A percentile compares a stretch with the other conserved stretches of the same genome.
Evolutionary conservation across 495 filamentous ascomycete species (phyloP).

Genomic region (Apiosordaria backusii): DNA sequence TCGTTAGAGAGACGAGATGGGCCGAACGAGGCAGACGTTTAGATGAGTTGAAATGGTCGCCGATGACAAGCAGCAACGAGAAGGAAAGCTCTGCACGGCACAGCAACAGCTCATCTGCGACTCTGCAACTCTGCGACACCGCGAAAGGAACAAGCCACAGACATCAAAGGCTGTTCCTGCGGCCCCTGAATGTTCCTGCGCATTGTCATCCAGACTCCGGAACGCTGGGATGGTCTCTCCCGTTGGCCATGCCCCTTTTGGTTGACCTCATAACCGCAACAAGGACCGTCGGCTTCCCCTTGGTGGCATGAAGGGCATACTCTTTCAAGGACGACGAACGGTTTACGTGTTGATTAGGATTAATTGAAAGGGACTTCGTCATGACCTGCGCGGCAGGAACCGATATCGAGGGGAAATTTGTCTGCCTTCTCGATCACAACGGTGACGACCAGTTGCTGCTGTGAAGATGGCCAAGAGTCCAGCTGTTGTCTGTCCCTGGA

Average conservation of each 20-base stretch:
- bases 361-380: neutral
- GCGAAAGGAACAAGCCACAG: neutral
- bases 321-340: neutral
- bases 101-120: slow-evolving; percentile 1
- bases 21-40: neutral
- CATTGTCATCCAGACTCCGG: neutral
- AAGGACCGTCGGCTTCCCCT: neutral
- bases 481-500: no score
- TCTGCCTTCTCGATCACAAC: neutral
- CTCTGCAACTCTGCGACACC: neutral
- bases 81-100: neutral
- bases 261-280: neutral
- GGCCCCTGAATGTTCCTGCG: neutral
- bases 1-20: neutral
- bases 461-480: neutral
- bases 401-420: neutral
- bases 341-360: neutral
- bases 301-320: neutral
- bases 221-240: neutral
- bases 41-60: neutral
- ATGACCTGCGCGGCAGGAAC: neutral
- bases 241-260: neutral
- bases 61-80: neutral
- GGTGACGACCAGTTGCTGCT: neutral
- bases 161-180: neutral